Base-by-base conservation (phyloP, 306 rosid genomes). In the Crotalaria pallida region DNA sequence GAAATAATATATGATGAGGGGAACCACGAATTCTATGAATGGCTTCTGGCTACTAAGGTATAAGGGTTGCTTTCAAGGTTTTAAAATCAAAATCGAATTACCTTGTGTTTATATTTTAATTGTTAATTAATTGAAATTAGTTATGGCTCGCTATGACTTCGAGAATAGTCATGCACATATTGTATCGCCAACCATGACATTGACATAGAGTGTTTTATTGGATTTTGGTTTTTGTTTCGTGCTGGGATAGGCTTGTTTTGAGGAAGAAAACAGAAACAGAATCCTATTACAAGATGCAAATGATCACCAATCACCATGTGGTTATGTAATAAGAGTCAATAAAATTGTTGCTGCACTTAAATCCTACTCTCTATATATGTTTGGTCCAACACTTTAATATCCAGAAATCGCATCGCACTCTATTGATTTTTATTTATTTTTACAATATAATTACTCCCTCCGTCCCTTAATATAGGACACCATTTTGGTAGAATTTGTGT, bases 11-110 rank as follows among this genome's bases (percentile, higher is more conserved):
- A 3, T 13, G 51, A 52, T 34, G 23, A 21, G 62, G 23, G 38
- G 63, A 68, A 52, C 62, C 73, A 68, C 73, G 48, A 67, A 33
- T 49, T 49, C 38, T 69, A 53, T 55, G 65, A 53, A 69, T 69
- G 74, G 74, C 18, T 38, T 57, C 15, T 43, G 74, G 26, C 10
- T 15, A 38, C 64, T n/a, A 36, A 52, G 41, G 19, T 22, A 34
- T n/a, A 36, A 52, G 41, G 19, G 36, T 52, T 63, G 74, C 64
- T 69, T 69, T 69, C 74, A 53, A 53, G 41, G 41, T n/a, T 51
- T 34, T 24, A 6, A n/a, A 36, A 55, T 12, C 36, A 23, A 69
- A 53, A 53, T 51, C 59, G 31, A 29, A 66, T 48, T 36, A 69
- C 29, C 18, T 17, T 7, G 26, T 19, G 3, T 26, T 52, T 2